Conservation (phyloP, 495 filamentous ascomycete species). For the Aspergillus biplanus region DNA sequence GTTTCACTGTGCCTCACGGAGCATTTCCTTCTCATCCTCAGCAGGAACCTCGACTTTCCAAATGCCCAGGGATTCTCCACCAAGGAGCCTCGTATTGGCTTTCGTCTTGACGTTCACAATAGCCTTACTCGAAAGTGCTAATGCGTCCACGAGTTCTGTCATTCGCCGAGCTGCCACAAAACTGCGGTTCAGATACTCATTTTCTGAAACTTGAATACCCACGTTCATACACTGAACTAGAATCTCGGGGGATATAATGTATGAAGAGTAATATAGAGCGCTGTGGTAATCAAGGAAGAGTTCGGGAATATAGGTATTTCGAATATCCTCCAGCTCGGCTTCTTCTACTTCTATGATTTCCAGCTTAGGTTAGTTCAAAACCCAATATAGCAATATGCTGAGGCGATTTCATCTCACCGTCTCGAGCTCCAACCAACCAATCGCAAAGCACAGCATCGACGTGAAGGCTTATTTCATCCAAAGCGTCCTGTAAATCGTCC, state of each 20-base stretch:
- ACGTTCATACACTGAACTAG: constrained; percentile 80
- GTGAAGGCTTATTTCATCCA: constrained; percentile 36
- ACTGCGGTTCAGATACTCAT: constrained; percentile 63
- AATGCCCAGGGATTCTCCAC: constrained; percentile 49
- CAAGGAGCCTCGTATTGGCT: constrained; percentile 34
- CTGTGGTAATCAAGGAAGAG: constrained; percentile 78
- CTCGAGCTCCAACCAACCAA: constrained; percentile 38
- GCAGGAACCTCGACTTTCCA: constrained; percentile 47
- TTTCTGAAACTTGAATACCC: constrained; percentile 65
- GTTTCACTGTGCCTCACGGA: constrained; percentile 14
- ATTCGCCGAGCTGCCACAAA: constrained; percentile 70
- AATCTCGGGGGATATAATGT: constrained; percentile 62
- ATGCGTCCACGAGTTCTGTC: constrained; percentile 74
- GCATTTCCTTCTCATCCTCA: constrained; percentile 33
- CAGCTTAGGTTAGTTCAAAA: constrained; percentile 11
- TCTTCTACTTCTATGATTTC: constrained; percentile 41
- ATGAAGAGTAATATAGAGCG: constrained; percentile 70
- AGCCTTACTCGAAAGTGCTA: constrained; percentile 73
- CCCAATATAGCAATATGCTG: constrained; percentile 4
- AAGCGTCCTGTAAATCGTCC: constrained; percentile 35
- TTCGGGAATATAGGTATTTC: constrained; percentile 78
- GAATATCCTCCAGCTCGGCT: constrained; percentile 55
- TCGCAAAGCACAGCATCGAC: constrained; percentile 46
- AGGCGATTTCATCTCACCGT: constrained; percentile 38
- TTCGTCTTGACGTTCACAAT: constrained; percentile 61